Evolutionary conservation across 208 protist species (phyloP).

Genomic region (Crithidia bombi): DNA sequence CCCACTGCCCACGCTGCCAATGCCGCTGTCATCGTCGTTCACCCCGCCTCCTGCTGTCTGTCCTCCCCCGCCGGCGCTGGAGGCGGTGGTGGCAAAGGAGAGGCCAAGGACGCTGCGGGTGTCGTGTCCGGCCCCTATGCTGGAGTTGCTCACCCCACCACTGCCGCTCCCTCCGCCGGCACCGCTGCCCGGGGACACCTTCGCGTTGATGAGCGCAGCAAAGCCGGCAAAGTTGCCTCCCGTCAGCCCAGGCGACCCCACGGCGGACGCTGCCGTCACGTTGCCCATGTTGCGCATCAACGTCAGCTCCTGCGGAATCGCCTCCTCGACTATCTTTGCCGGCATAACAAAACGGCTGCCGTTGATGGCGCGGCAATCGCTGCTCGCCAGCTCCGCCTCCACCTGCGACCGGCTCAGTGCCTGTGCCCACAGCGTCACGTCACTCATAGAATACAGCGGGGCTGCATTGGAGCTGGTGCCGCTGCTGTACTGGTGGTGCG

Average conservation of each 20-base stretch:
- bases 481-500: conserved; percentile 18
- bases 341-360: background rate
- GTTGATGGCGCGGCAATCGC: conserved; percentile 17
- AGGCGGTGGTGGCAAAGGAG: conserved; percentile 8
- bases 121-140: conserved; percentile 14
- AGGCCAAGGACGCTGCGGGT: conserved; percentile 11
- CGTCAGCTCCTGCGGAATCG: conserved; percentile 55
- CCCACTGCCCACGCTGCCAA: conserved; percentile 1
- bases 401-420: conserved; percentile 73
- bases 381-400: conserved; percentile 57
- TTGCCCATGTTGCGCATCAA: conserved; percentile 6
- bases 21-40: background rate
- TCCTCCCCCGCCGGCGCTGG: background rate
- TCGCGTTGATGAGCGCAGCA: conserved; percentile 13
- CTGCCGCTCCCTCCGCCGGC: background rate
- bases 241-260: conserved; percentile 3
- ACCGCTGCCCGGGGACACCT: background rate
- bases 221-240: conserved; percentile 22
- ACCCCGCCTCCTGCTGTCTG: background rate
- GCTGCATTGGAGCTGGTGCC: conserved; percentile 39
- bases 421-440: conserved; percentile 71
- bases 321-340: conserved; percentile 55
- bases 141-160: conserved; percentile 6
- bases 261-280: background rate
- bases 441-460: conserved; percentile 70